Base-by-base conservation (phyloP, 2,329 filamentous ascomycete genomes). In the Aspergillus terreus region DNA sequence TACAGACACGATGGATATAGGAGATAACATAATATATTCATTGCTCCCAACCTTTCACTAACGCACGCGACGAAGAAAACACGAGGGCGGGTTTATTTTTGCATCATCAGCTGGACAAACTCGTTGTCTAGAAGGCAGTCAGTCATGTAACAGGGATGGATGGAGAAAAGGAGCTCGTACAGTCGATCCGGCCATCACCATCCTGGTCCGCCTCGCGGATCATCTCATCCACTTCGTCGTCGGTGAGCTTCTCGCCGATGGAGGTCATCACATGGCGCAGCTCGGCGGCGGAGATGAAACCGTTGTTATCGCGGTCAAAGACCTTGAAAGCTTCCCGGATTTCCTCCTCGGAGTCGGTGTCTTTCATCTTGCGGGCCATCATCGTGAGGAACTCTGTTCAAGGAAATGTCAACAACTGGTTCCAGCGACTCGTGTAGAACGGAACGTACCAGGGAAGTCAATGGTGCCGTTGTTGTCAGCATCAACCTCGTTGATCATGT, bases 361-460 rank as follows among this genome's bases (percentile, higher is more conserved):
- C 89, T 81, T 92, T 92, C 89, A 94, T 94, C 79, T 94, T 94
- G 68, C 89, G 84, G 54, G 89, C 89, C 89, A 94, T 94, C 89
- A 94, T 94, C 58, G 89, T 94, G 56, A 94, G 79, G 76, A 94
- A 94, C 71, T 94, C 89, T 92, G 67, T 42, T 36, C 44, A 49
- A 46, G 46, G 50, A 38, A 17, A 38, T 10, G 15, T 61, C 56
- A 61, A 52, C 50, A 41, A 46, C n/a, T 36, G 21, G 36, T 50
- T 44, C 23, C 5, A 3, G 35, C 14, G 15, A 17, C 35, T 38
- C 35, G 5, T 38, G 7, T 17, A 6, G 15, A 15, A n/a, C 14
- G 35, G n/a, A 10, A 38, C 35, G 35, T 82, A 92, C 89, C 89
- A 68, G 89, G 89, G 73, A 94, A 94, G 72, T 94, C 89, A 68